Evolutionary conservation across 768 basidiomycete species (phyloP), one percentile per base, ranked within the genome.

Genomic region (Pholiota molesta): DNA sequence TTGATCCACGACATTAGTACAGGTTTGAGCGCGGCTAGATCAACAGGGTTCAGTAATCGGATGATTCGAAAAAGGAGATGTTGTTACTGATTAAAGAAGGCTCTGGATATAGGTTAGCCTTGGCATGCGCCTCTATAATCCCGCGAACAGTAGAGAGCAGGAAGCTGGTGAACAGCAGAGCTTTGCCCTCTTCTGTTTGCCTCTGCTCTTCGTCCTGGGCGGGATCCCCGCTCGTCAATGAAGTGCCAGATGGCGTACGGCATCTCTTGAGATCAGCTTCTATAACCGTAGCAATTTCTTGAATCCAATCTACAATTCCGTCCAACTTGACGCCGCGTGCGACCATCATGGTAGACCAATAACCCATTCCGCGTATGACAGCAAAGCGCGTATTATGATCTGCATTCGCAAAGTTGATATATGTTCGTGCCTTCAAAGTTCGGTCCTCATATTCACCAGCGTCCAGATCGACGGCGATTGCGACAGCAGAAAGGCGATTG

Each of bases 401-500:
- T 0, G 88, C 88, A 26, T 83, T 74, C n/a, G 77, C 75, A 72
- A 95, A 95, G 57, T 77, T 74, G 58, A 92, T 79, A 66, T 91
- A 94, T 28, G 81, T 81, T 17, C 81, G 84, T 6, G 90, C 88
- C 56, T 86, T 86, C n/a, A 79, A 74, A 44, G 95, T 73, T 16
- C 90, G 85, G 47, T 81, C 79, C 4, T 74, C 74, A 51, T 81
- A 74, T 21, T 82, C 81, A 2, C 77, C 66, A 1, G 77, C 69
- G 51, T 90, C 86, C 49, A 97, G 82, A 66, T 88, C 83, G 45
- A 91, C 80, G 4, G 86, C 87, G 28, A 92, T 78, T 5, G 89
- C 85, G 65, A 91, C 78, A 11, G 91, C 88, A 53, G 84, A 86
- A 67, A 92, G 86, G 9, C 95, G 86, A 73, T 97, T 97, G 73